Evolutionary conservation across 345 rosid species (phyloP), one percentile per base, ranked within the genome.

Genomic region (Raphanus raphanistrum): DNA sequence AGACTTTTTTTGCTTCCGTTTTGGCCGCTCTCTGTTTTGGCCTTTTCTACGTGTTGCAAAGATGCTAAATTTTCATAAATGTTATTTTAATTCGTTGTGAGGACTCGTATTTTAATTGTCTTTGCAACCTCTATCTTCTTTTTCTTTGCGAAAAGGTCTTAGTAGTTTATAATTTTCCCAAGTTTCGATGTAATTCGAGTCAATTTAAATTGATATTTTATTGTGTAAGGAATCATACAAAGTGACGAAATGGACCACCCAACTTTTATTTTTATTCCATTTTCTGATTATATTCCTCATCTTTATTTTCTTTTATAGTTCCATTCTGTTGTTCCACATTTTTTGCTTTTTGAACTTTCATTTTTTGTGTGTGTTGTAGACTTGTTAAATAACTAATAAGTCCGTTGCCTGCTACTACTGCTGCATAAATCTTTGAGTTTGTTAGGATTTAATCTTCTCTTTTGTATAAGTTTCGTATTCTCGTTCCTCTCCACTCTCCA

Each of bases 1-100:
- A 67, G 73, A 41, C 21, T 33, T 78, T 61, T 50, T 79, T 54
- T 43, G 70, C 74, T 73, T 79, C 82, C 82, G 78, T 73, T 79
- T 79, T 79, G 75, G 64, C 65, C 74, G 82, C 82, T 68, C 71
- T 79, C 78, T 73, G 41, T 17, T 73, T 79, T 79, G 74, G 78
- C 78, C 61, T 79, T 73, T 79, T 79, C 74, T 63, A 35, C 66
- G 55, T 50, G 55, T 71, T 66, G 25, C 78, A 55, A 57, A 59
- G 72, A 66, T 54, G 21, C 72, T 5, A 66, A 48, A 64, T 11
- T 62, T 75, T 43, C 60, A 21, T 58, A 50, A 50, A 50, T 50
- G 55, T 17, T 58, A 9, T 58, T 8, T 21, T 25, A 26, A 9
- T 58, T 58, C 28, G 17, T 28, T 28, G 9, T 6, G 15, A 61